Evolutionary conservation across 495 filamentous ascomycete species (phyloP).

Genomic region (Penicillium subrubescens): DNA sequence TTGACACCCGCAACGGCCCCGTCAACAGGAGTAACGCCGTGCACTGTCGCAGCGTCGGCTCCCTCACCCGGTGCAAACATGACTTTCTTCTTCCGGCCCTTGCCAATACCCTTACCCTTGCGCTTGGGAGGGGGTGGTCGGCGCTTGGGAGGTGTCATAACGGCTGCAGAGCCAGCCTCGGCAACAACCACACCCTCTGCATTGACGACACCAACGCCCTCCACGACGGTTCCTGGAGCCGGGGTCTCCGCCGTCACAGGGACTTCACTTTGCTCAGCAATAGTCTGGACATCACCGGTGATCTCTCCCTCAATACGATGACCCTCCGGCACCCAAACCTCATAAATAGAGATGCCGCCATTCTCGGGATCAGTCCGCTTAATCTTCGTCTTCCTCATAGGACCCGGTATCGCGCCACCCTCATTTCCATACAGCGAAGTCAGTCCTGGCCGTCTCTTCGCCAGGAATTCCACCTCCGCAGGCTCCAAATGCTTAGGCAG

Average conservation of each 20-base stretch:
- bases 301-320: slow-evolving; percentile 82
- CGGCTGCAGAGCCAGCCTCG: slow-evolving; percentile 46
- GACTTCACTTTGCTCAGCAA: slow-evolving; percentile 33
- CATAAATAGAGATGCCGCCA: slow-evolving; percentile 78
- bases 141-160: slow-evolving; percentile 52
- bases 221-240: slow-evolving; percentile 60
- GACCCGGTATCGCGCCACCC: slow-evolving; percentile 44
- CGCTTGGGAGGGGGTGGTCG: slow-evolving; percentile 76
- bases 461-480: slow-evolving; percentile 77
- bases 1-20: slow-evolving; percentile 23
- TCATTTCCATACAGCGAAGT: slow-evolving; percentile 53
- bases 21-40: slow-evolving; percentile 32
- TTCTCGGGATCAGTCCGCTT: slow-evolving; percentile 69
- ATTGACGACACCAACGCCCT: slow-evolving; percentile 64
- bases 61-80: slow-evolving; percentile 52
- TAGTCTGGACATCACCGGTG: slow-evolving; percentile 52
- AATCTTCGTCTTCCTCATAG: slow-evolving; percentile 75
- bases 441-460: slow-evolving; percentile 81
- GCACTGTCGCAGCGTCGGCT: slow-evolving; percentile 37
- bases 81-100: slow-evolving; percentile 69
- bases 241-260: slow-evolving; percentile 49
- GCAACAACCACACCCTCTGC: slow-evolving; percentile 63
- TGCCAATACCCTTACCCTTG: slow-evolving; percentile 69
- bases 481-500: slow-evolving; percentile 76
- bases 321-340: slow-evolving; percentile 78